A percentile compares a stretch with the other conserved stretches of the same genome.
Evolutionary conservation across 2,329 filamentous ascomycete genomes (phyloP).

Genomic region (Sporothrix dimorphospora): DNA sequence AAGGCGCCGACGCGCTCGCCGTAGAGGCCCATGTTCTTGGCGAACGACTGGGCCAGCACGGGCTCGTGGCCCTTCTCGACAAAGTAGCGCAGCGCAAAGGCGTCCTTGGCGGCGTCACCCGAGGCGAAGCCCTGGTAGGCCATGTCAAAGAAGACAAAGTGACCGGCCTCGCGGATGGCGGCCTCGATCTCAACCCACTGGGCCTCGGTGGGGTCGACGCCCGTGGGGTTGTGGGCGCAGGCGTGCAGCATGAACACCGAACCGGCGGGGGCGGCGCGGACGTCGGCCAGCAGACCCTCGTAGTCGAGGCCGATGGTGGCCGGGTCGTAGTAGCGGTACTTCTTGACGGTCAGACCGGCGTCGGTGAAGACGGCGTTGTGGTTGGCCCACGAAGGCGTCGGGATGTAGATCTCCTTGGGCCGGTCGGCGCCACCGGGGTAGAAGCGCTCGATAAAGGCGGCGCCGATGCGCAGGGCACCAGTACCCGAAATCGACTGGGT

Average conservation of each 20-base stretch:
- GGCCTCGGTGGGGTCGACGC: conserved; percentile 86
- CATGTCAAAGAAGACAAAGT: conserved; percentile 99
- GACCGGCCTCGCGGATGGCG: conserved; percentile 80
- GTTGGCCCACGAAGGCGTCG: conserved; percentile 96
- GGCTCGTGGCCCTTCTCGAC: conserved; percentile 89
- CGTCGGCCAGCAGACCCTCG: conserved; percentile 85
- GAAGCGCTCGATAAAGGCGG: conserved; percentile 88
- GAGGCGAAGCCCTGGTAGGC: conserved; percentile 98
- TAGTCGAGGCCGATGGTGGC: conserved; percentile 98
- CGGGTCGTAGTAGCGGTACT: conserved; percentile 99
- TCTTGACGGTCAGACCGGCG: conserved; percentile 85
- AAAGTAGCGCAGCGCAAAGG: conserved; percentile 92
- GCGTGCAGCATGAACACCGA: conserved; percentile 94
- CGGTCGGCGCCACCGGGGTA: conserved; percentile 68
- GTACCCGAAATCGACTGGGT: conserved; percentile 99
- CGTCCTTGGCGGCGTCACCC: conserved; percentile 88
- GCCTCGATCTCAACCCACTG: conserved; percentile 93
- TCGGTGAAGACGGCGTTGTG: conserved; percentile 96
- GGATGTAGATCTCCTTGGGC: conserved; percentile 91
- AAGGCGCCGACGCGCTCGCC: conserved; percentile 98
- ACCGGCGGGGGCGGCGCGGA: conserved; percentile 83
- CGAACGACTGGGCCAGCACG: conserved; percentile 89
- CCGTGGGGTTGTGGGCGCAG: conserved; percentile 97
- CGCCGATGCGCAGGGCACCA: conserved; percentile 91
- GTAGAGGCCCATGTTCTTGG: conserved; percentile 99